These are phyloP conservation scores for Aspergillus fructus DNA, from an alignment of 2,329 filamentous ascomycete genomes.

Conservation along the genomic window DNA sequence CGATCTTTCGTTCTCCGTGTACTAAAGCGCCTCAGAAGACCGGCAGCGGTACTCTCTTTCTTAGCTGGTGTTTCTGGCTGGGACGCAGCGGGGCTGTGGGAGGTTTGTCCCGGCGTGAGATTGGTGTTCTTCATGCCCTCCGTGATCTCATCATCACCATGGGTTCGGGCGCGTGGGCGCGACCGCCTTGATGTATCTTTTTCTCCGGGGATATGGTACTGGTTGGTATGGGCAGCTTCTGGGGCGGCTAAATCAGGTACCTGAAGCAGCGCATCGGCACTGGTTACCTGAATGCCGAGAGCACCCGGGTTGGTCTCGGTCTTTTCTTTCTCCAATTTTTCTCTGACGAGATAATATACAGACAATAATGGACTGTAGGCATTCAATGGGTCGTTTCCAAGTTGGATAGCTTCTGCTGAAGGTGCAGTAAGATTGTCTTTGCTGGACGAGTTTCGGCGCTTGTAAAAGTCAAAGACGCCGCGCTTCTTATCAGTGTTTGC, in stretches of 20 bases:
- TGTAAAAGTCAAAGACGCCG: slow-evolving; percentile 96
- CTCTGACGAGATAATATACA: slow-evolving; percentile 92
- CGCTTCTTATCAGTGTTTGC: slow-evolving; percentile 73
- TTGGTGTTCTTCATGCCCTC: slow-evolving; percentile 70
- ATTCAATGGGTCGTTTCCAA: slow-evolving; percentile 84
- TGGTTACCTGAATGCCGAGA: slow-evolving; percentile 53
- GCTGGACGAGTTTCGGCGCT: slow-evolving; percentile 85
- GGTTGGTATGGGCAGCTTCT: slow-evolving; percentile 85
- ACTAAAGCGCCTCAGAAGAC: slow-evolving; percentile 84
- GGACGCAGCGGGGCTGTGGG: slow-evolving; percentile 55
- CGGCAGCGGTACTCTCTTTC: slow-evolving; percentile 84
- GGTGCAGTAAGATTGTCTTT: slow-evolving; percentile 79
- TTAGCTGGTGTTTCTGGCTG: slow-evolving; percentile 63
- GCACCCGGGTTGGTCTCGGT: slow-evolving; percentile 60
- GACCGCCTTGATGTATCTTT: slow-evolving; percentile 80
- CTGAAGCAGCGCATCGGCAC: slow-evolving; percentile 56
- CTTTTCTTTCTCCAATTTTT: slow-evolving; percentile 83
- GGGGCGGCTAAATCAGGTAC: slow-evolving; percentile 78
- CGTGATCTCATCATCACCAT: slow-evolving; percentile 87
- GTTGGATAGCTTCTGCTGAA: slow-evolving; percentile 80
- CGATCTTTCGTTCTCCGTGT: slow-evolving; percentile 71
- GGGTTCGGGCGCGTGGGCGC: slow-evolving; percentile 82
- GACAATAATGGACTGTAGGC: slow-evolving; percentile 90
- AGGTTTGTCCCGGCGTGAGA: slow-evolving; percentile 48
- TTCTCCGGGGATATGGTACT: slow-evolving; percentile 87